These are phyloP conservation scores for Microdochium nivale DNA, from an alignment of 2,329 filamentous ascomycete species.

Conservation along the genomic window DNA sequence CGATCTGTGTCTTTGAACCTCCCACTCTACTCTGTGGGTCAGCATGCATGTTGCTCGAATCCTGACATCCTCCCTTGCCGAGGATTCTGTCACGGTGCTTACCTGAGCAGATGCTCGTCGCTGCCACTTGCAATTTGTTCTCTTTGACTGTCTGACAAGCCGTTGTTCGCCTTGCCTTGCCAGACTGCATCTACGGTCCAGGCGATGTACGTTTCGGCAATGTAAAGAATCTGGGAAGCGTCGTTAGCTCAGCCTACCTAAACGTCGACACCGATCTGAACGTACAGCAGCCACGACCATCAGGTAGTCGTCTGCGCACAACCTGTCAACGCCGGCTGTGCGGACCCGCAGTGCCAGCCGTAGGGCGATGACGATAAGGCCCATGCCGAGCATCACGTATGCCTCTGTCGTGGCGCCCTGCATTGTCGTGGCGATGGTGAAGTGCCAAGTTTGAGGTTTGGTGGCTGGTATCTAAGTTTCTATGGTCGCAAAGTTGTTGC, in stretches of 20 bases:
- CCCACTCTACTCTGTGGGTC: constrained; percentile 1
- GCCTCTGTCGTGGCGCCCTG: not conserved
- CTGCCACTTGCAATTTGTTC: not conserved
- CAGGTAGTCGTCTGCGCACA: not conserved
- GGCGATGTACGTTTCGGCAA: constrained; percentile 1
- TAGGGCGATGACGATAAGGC: not conserved
- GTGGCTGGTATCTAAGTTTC: no score
- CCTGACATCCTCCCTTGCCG: no score
- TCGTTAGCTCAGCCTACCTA: not conserved
- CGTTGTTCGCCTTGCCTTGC: constrained; percentile 3
- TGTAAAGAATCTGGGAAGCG: not conserved
- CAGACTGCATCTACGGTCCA: constrained; percentile 7
- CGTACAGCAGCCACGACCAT: not conserved
- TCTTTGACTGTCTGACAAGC: constrained; percentile 1
- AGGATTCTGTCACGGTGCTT: no score
- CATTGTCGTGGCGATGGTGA: not conserved
- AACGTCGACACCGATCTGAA: not conserved
- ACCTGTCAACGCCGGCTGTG: not conserved
- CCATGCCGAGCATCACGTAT: not conserved
- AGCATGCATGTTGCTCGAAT: no score
- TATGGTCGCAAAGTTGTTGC: no score
- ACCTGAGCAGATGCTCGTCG: constrained; percentile 1
- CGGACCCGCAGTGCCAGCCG: not conserved
- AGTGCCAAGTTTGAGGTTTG: not conserved
- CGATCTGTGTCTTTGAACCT: constrained; percentile 8